These are phyloP conservation scores for Cadophora sp. DNA, from an alignment of 2,329 filamentous ascomycete genomes.

Conservation along the genomic window DNA sequence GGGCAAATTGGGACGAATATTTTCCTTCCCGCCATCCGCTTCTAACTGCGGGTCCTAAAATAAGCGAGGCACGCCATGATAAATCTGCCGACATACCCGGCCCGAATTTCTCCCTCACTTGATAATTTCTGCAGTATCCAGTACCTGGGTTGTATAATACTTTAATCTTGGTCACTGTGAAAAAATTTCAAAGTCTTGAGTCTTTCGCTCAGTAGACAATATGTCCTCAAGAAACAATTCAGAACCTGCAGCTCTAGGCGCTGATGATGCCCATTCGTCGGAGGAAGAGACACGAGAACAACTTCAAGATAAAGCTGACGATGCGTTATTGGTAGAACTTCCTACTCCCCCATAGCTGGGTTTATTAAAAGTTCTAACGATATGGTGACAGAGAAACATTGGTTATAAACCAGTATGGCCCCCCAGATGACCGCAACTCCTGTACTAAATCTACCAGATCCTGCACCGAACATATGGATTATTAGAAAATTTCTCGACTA, in stretches of 20 bases:
- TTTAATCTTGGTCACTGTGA: background rate
- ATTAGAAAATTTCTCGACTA: slow-evolving; percentile 65
- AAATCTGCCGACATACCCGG: slow-evolving; percentile 4
- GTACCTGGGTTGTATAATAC: background rate
- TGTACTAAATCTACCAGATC: slow-evolving; percentile 30
- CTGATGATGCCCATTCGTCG: background rate
- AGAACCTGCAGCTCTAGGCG: background rate
- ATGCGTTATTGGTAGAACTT: slow-evolving; percentile 2
- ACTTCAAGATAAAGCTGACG: slow-evolving; percentile 9
- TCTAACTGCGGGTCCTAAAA: background rate
- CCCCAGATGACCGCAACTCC: background rate
- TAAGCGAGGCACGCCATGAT: slow-evolving; percentile 10
- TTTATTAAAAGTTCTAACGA: background rate
- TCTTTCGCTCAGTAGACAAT: background rate
- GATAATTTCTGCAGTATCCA: background rate
- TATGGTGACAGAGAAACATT: slow-evolving; percentile 50
- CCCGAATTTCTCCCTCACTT: background rate
- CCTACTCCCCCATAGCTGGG: too few species aligned
- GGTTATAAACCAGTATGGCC: slow-evolving; percentile 60
- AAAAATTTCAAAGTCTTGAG: background rate
- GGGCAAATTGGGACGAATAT: too few species aligned
- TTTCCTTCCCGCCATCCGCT: too few species aligned
- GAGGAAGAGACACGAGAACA: slow-evolving; percentile 3
- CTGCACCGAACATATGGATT: slow-evolving; percentile 62
- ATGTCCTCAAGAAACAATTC: background rate